Conservation (phyloP, 2,329 filamentous ascomycete species). For the Nemania serpens region DNA sequence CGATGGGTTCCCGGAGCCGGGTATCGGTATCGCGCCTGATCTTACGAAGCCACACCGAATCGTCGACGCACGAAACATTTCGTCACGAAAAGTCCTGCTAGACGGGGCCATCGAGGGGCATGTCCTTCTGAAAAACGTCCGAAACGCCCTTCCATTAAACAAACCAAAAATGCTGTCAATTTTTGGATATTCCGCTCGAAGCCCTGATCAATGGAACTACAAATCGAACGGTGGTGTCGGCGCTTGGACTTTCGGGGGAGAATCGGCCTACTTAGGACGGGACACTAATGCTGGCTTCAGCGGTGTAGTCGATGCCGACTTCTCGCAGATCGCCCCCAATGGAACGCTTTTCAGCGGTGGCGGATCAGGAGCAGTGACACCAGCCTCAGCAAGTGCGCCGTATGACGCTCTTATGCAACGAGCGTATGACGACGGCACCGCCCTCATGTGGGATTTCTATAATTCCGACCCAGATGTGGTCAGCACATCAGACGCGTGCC, state of each 20-base stretch:
- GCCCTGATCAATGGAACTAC: constrained; percentile 49
- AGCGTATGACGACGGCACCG: constrained; percentile 59
- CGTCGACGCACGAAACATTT: constrained; percentile 59
- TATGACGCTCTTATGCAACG: constrained; percentile 59
- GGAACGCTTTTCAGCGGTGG: constrained; percentile 53
- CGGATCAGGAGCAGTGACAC: constrained; percentile 54
- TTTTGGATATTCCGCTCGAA: constrained; percentile 64
- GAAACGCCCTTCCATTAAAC: constrained; percentile 58
- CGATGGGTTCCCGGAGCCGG: constrained; percentile 50
- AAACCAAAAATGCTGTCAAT: constrained; percentile 57
- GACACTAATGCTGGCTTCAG: constrained; percentile 38
- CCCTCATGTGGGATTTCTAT: constrained; percentile 63
- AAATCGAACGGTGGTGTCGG: constrained; percentile 44
- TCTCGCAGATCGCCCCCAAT: constrained; percentile 51
- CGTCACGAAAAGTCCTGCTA: constrained; percentile 48
- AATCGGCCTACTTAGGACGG: constrained; percentile 43
- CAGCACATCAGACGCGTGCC: constrained; percentile 63
- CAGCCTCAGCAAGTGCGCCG: constrained; percentile 55
- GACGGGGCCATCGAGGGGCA: constrained; percentile 66
- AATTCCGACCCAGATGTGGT: constrained; percentile 54
- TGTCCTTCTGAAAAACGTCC: constrained; percentile 66
- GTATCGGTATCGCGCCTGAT: constrained; percentile 56
- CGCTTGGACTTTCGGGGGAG: constrained; percentile 48
- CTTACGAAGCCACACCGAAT: constrained; percentile 55
- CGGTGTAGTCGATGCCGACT: constrained; percentile 40